Base-by-base conservation (phyloP, 768 basidiomycete species). In the Trametes maxima region DNA sequence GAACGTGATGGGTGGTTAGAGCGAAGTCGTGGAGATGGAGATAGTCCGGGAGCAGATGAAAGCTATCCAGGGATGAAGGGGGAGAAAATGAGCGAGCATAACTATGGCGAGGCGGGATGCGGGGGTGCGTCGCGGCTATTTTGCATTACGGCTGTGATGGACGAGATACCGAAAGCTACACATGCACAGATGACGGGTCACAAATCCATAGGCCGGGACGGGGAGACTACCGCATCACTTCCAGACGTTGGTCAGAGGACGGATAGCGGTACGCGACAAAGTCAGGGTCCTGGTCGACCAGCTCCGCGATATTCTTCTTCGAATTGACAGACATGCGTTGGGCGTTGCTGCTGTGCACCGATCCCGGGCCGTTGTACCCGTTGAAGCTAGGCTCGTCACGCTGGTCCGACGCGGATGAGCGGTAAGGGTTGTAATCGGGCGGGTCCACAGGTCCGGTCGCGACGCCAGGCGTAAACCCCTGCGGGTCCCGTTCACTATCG, bases 241-340 rank as follows among this genome's bases (percentile, higher is more conserved):
- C 86, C 64, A 89, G 68, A 40, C 81, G 84, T 66, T 90, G 87
- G 66, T 89, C 87, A 64, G 80, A 83, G 14, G 91, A 92, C 7
- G 92, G 92, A 73, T 94, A 94, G 42, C 92, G 85, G 71, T 94
- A 93, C 3, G 92, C 90, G 62, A 94, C 86, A 69, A 94, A 94
- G 17, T 93, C 89, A 3, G 83, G 74, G 71, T 92, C 91, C 73
- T 90, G 92, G n/a, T 87, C 81, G n/a, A 94, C 90, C 21, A 91
- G 79, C 66, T 88, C 85, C 67, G 90, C 89, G 56, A 92, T 78
- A 48, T 85, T 85, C 77, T 86, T 92, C 57, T 87, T 82, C 17
- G 88, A 86, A 11, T 80, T 79, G 19, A 85, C 77, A 43, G 88
- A 89, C 79, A 86, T 78, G 54, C 88, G 80, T 49, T 84, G 76